These are phyloP conservation scores for Albifimbria verrucaria DNA, from an alignment of 2,329 filamentous ascomycete species.

Conservation along the genomic window DNA sequence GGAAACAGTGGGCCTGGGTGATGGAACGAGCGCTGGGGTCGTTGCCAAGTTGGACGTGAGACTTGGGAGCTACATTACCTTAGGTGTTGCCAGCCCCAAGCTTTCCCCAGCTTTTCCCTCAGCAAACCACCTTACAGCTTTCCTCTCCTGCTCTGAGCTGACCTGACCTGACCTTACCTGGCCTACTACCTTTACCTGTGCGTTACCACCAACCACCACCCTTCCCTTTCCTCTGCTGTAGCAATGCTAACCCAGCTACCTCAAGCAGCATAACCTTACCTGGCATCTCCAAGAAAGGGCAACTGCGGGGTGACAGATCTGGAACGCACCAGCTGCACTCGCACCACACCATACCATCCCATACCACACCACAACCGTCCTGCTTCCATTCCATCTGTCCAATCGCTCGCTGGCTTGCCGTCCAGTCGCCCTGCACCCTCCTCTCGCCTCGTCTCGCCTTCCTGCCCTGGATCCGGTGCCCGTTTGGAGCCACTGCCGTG, in stretches of 20 bases:
- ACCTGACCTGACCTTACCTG: neutral
- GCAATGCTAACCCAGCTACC: neutral
- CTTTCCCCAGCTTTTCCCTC: neutral
- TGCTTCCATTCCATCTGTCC: neutral
- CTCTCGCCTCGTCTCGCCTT: neutral
- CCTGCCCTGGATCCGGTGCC: no score
- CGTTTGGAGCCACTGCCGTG: neutral
- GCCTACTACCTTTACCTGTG: neutral
- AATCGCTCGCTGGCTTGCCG: neutral
- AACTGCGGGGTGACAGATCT: conserved; percentile 10
- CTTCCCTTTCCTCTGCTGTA: neutral
- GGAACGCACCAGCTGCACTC: conserved; percentile 7
- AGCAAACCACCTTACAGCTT: neutral
- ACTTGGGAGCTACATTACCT: neutral
- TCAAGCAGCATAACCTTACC: no score
- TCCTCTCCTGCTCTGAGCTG: neutral
- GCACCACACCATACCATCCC: neutral
- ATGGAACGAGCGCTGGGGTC: neutral
- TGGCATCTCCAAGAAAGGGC: neutral
- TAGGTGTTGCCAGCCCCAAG: neutral
- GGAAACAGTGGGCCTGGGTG: neutral
- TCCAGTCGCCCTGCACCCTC: neutral
- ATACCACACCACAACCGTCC: neutral
- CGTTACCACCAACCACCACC: neutral
- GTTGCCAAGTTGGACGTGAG: neutral